These are phyloP conservation scores for Mycena maculata DNA, from an alignment of 768 basidiomycete species.

Conservation along the genomic window DNA sequence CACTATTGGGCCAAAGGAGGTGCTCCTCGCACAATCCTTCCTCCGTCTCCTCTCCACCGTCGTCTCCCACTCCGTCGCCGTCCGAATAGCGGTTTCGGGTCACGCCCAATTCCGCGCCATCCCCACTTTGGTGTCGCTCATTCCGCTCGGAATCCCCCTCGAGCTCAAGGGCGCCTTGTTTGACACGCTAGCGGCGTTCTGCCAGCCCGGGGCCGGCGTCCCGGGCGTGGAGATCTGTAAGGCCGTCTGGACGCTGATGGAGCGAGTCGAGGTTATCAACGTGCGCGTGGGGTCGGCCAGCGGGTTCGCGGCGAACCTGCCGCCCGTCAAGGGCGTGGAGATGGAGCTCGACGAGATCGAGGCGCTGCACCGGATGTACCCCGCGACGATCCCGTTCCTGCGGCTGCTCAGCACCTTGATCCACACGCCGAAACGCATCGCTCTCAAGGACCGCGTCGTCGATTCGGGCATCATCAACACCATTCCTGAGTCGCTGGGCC, in stretches of 20 bases:
- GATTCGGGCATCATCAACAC: slow-evolving; percentile 76
- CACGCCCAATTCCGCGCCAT: slow-evolving; percentile 86
- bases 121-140: slow-evolving; percentile 79
- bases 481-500: slow-evolving; percentile 83
- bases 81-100: slow-evolving; percentile 80
- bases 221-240: slow-evolving; percentile 84
- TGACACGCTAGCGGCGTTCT: slow-evolving; percentile 84
- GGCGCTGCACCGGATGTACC: slow-evolving; percentile 80
- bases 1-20: slow-evolving; percentile 73
- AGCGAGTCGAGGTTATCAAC: slow-evolving; percentile 85
- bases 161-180: slow-evolving; percentile 91
- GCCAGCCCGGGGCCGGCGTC: slow-evolving; percentile 79
- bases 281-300: slow-evolving; percentile 60
- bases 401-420: slow-evolving; percentile 84
- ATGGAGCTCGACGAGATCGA: slow-evolving; percentile 92
- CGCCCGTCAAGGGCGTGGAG: slow-evolving; percentile 81
- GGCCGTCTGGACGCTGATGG: slow-evolving; percentile 87
- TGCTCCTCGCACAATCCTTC: slow-evolving; percentile 83
- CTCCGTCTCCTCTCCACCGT: slow-evolving; percentile 83
- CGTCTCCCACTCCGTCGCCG: slow-evolving; percentile 78
- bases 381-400: slow-evolving; percentile 90
- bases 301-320: slow-evolving; percentile 57
- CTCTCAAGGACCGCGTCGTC: slow-evolving; percentile 66
- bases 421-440: slow-evolving; percentile 81
- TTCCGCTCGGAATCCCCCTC: slow-evolving; percentile 86